Evolutionary conservation across 208 protist species (phyloP).

Genomic region (Trypanosoma avium): DNA sequence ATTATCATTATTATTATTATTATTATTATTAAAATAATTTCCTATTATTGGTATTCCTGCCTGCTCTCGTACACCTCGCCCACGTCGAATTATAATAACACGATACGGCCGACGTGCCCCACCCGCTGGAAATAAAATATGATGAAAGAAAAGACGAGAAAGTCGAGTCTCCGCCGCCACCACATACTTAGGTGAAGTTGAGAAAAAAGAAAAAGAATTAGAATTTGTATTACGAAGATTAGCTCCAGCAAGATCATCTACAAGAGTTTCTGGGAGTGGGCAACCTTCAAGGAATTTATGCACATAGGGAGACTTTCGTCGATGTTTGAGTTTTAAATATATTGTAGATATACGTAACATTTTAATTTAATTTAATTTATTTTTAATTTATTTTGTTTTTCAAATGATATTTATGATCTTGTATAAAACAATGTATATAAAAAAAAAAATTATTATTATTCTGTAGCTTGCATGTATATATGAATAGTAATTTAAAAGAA

Average conservation of each 20-base stretch:
- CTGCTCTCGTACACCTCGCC: constrained; percentile 38
- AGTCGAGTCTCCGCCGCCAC: constrained; percentile 59
- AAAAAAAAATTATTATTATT: too few species aligned
- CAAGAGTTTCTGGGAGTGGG: constrained; percentile 44
- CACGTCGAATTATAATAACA: constrained; percentile 64
- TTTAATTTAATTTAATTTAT: too few species aligned
- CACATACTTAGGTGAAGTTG: constrained; percentile 68
- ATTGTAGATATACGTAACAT: constrained; percentile 22
- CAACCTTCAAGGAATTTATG: constrained; percentile 79
- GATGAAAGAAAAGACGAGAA: constrained; percentile 79
- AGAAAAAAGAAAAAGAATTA: constrained; percentile 52
- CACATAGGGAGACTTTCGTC: constrained; percentile 37
- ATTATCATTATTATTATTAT: constrained; percentile 3
- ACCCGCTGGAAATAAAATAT: constrained; percentile 71
- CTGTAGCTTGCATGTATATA: too few species aligned
- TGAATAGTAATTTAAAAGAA: too few species aligned
- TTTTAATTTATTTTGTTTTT: background rate
- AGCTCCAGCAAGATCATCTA: constrained; percentile 80
- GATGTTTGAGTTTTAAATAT: constrained; percentile 31
- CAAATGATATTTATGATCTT: background rate
- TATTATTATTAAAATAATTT: constrained; percentile 5
- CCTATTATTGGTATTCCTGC: background rate
- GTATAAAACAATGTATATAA: background rate
- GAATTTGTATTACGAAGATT: too few species aligned
- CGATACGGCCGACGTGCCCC: constrained; percentile 68